Conservation (phyloP, 1,139 yeast genomes). For the Ashbya aceris region DNA sequence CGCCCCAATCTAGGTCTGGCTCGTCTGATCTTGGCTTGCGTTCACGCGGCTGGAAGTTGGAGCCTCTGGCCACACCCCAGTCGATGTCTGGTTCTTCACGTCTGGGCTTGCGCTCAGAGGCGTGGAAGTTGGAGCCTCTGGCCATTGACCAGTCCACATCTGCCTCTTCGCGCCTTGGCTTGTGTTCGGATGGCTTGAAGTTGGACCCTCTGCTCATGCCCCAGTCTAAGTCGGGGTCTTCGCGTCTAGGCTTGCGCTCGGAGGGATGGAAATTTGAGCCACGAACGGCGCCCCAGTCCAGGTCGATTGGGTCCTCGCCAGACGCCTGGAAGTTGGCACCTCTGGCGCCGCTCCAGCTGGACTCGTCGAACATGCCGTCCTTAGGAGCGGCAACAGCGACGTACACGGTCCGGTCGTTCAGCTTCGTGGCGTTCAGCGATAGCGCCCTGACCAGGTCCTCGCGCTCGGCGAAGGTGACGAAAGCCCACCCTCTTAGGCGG, state of each 20-base stretch:
- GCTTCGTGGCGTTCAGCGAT: conserved; percentile 50
- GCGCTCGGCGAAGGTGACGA: conserved; percentile 65
- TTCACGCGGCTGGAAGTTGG: conserved; percentile 20
- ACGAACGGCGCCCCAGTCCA: conserved; percentile 49
- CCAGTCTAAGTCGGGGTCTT: conserved; percentile 30
- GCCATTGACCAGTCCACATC: conserved; percentile 41
- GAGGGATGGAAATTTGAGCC: conserved; percentile 28
- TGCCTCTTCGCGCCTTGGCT: conserved; percentile 35
- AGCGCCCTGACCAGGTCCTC: conserved; percentile 63
- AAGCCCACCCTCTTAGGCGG: conserved; percentile 77
- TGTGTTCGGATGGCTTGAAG: conserved; percentile 10
- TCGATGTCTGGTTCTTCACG: conserved; percentile 46
- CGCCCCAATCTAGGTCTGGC: conserved; percentile 35
- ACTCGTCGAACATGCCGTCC: conserved; percentile 28
- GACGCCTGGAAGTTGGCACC: conserved; percentile 28
- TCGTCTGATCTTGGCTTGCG: conserved; percentile 24
- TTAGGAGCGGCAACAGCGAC: conserved; percentile 89
- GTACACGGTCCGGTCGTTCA: conserved; percentile 69
- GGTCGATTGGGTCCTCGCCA: conserved; percentile 37
- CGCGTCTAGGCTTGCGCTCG: conserved; percentile 34
- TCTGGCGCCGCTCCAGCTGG: conserved; percentile 38
- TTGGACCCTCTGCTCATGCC: conserved; percentile 22
- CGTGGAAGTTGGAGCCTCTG: conserved; percentile 21
- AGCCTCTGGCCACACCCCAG: conserved; percentile 50
- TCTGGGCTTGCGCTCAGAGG: conserved; percentile 30